Evolutionary conservation across 2,329 filamentous ascomycete genomes (phyloP), one percentile per base, ranked within the genome.

Genomic region (Fusarium sacchari): DNA sequence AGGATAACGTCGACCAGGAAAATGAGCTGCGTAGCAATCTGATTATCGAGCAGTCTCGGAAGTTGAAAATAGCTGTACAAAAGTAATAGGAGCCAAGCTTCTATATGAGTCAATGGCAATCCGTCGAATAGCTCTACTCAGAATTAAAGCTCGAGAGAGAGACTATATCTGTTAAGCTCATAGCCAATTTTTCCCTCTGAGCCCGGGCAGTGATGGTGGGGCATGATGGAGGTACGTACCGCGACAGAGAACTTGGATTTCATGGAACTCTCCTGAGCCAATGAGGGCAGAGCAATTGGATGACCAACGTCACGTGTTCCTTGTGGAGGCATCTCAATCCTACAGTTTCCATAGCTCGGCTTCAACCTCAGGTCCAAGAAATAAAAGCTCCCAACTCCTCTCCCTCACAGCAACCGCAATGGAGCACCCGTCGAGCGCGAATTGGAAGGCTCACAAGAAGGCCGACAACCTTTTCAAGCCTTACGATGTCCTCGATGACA

Each of bases 401-500:
- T 67, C 63, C 53, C 43, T 64, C 56, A 58, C 53, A 57, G 49
- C 70, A 53, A 62, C 71, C 79, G 78, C 79, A 77, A 83, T 83
- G 82, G 80, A 79, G 73, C 79, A 76, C 73, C 76, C 79, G 37
- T 57, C 68, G 68, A 77, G 72, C 68, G 69, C 71, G 73, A 80
- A 71, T 74, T 73, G 72, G 64, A 76, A 71, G 77, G 76, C 74
- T 74, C 71, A 73, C 61, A 58, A 63, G 58, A 67, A 74, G 71
- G 59, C 71, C 39, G 72, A 79, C 20, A 69, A 71, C 70, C 68
- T 81, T 71, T 97, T 92, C 83, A 89, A 93, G 74, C 90, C 92
- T 55, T 90, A 91, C 82, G 93, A 97, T 88, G 91, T 94, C 76
- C 83, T 97, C 77, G 87, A 88, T 74, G 87, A 88, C 72, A 88